These are phyloP conservation scores for Backusella tuberculispora DNA, from an alignment of 192 early-diverging fungal genomes.

Conservation along the genomic window DNA sequence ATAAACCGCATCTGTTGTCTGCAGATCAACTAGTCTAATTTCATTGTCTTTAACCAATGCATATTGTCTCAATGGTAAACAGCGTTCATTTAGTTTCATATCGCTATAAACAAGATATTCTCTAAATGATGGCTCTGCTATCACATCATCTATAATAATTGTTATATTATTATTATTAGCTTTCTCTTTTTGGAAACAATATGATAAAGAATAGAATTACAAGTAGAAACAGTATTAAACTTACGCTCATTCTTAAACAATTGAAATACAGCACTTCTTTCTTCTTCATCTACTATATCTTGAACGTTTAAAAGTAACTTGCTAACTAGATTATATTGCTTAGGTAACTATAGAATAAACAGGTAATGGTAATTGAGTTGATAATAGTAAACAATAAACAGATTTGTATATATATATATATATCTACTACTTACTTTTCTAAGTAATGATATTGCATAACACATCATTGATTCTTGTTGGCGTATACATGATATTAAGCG, in stretches of 20 bases:
- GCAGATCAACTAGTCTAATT: conserved; percentile 49
- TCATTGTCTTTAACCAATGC: conserved; percentile 51
- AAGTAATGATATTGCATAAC: conserved; percentile 55
- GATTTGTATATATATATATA: not conserved
- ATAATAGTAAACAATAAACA: not conserved
- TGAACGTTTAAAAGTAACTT: conserved; percentile 50
- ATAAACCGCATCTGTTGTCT: conserved; percentile 36
- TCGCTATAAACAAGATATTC: conserved; percentile 58
- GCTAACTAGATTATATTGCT: conserved; percentile 60
- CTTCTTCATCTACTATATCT: conserved; percentile 49
- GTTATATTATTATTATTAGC: not conserved
- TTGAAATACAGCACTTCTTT: conserved; percentile 59
- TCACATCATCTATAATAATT: conserved; percentile 44
- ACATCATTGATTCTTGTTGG: conserved; percentile 51
- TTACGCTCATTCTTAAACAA: conserved; percentile 61
- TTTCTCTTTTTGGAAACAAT: not conserved
- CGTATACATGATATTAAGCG: conserved; percentile 42
- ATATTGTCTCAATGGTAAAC: conserved; percentile 49
- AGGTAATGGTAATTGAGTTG: too few species aligned
- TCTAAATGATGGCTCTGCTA: conserved; percentile 54
- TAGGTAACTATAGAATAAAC: conserved; percentile 54
- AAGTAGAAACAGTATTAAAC: too few species aligned
- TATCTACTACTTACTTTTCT: conserved; percentile 47
- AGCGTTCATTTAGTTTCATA: conserved; percentile 13
- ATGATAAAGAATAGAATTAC: too few species aligned